Conservation (phyloP, 2,329 filamentous ascomycete genomes). For the Fusarium guadeloupense region DNA sequence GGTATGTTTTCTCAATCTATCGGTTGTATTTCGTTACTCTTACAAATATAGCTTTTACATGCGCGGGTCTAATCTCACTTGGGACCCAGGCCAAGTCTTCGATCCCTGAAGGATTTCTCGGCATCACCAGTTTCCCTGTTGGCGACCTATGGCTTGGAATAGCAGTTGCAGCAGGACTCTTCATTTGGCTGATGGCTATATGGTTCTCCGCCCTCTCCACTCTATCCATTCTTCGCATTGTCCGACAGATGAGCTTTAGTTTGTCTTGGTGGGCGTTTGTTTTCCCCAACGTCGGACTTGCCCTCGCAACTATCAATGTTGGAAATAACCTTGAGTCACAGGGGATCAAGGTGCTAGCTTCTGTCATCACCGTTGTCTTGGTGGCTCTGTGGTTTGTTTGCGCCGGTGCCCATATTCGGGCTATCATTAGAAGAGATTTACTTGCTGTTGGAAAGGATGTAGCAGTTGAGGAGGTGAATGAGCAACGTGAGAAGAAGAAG, state of each 20-base stretch:
- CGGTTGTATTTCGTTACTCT: fast-evolving
- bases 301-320: conserved; percentile 13
- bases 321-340: neutral
- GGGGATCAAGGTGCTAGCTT: neutral
- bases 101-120: conserved; percentile 4
- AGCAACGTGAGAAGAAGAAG: conserved; percentile 12
- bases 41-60: neutral
- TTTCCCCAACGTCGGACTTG: conserved; percentile 19
- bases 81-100: conserved; percentile 10
- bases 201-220: conserved; percentile 12
- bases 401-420: neutral
- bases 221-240: neutral
- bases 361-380: neutral
- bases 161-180: conserved; percentile 7
- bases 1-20: neutral
- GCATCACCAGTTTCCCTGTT: neutral
- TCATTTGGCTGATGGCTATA: conserved; percentile 19
- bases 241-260: conserved; percentile 6
- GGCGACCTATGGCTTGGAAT: conserved; percentile 16
- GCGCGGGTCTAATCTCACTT: conserved; percentile 4
- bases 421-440: neutral
- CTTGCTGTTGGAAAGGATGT: conserved; percentile 21
- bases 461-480: conserved; percentile 8
- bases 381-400: conserved; percentile 16
- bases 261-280: conserved; percentile 16